Conservation (phyloP, 352 stramenopile genomes). For the Phytophthora multivora region DNA sequence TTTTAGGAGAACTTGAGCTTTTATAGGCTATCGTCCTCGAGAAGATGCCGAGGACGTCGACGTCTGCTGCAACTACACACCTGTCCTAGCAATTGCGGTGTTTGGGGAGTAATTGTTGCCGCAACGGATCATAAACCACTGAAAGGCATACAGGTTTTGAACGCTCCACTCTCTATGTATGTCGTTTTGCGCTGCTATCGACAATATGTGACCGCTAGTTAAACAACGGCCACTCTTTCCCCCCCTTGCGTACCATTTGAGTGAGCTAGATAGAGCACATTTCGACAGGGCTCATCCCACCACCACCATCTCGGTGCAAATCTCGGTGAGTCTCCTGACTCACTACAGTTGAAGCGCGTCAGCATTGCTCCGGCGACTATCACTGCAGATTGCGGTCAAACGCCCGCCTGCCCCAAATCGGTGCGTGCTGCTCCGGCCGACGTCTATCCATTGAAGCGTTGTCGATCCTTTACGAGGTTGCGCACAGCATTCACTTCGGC, state of each 20-base stretch:
- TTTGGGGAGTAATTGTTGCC: neutral
- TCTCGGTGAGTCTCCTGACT: slow-evolving; percentile 26
- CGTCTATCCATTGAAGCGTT: slow-evolving; percentile 21
- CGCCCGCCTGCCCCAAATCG: slow-evolving; percentile 17
- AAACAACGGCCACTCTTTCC: slow-evolving; percentile 17
- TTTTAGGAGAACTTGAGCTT: slow-evolving; percentile 13
- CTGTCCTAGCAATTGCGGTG: slow-evolving; percentile 9
- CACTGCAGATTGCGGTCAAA: slow-evolving; percentile 24
- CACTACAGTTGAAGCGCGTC: slow-evolving; percentile 22
- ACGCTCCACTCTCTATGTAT: slow-evolving; percentile 1
- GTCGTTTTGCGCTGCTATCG: slow-evolving; percentile 8
- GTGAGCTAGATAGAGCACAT: slow-evolving; percentile 26
- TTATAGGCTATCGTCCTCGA: slow-evolving; percentile 30
- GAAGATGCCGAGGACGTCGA: slow-evolving; percentile 17
- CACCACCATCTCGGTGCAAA: slow-evolving; percentile 27
- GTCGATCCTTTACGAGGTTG: slow-evolving; percentile 34
- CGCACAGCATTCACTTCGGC: slow-evolving; percentile 11
- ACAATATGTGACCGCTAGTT: slow-evolving; percentile 10
- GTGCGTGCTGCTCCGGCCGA: slow-evolving; percentile 15
- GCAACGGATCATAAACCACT: slow-evolving; percentile 14
- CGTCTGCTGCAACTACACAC: slow-evolving; percentile 2
- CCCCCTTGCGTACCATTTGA: slow-evolving; percentile 20
- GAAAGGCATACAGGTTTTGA: slow-evolving; percentile 20
- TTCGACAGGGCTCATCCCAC: slow-evolving; percentile 8
- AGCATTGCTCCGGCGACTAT: slow-evolving; percentile 1